A percentile compares a stretch with the other conserved stretches of the same genome.
Evolutionary conservation across 148 eudicot genomes (phyloP).

Genomic region (Dianthus caryophyllus): DNA sequence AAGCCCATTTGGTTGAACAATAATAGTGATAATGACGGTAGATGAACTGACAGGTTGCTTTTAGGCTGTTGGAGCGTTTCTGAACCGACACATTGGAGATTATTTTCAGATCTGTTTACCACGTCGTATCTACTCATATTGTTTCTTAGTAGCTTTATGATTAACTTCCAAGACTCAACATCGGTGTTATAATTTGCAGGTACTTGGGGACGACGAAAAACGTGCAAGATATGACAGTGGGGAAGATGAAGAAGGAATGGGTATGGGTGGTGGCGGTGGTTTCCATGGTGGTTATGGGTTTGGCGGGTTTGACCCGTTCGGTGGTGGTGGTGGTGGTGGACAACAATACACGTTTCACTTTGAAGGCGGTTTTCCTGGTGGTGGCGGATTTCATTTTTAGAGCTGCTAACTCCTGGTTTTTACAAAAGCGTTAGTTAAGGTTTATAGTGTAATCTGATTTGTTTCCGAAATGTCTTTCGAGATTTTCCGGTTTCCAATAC

Average conservation of each 20-base stretch:
- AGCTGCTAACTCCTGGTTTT: neutral
- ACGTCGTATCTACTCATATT: neutral
- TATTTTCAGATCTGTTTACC: neutral
- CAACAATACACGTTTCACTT: slow-evolving; percentile 91
- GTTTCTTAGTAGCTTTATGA: neutral
- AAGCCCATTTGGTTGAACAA: too few relatives aligned
- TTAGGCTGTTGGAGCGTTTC: neutral
- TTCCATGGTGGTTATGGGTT: slow-evolving; percentile 59
- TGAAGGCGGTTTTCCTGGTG: slow-evolving; percentile 90
- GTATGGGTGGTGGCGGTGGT: slow-evolving; percentile 52
- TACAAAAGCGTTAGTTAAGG: neutral
- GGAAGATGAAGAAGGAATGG: slow-evolving; percentile 86
- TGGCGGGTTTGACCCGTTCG: slow-evolving; percentile 88
- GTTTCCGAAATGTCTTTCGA: neutral
- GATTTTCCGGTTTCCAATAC: neutral
- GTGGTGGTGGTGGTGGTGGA: slow-evolving; percentile 56
- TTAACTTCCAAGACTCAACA: neutral
- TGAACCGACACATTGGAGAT: neutral
- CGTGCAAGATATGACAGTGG: slow-evolving; percentile 83
- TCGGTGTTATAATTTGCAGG: slow-evolving; percentile 32
- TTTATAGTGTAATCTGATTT: slow-evolving; percentile 11
- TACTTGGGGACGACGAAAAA: slow-evolving; percentile 87
- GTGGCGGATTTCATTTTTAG: slow-evolving; percentile 70
- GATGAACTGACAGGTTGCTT: neutral
- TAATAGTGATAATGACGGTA: neutral